Evolutionary conservation across 768 basidiomycete species (phyloP).

Genomic region (Daedalea quercina): DNA sequence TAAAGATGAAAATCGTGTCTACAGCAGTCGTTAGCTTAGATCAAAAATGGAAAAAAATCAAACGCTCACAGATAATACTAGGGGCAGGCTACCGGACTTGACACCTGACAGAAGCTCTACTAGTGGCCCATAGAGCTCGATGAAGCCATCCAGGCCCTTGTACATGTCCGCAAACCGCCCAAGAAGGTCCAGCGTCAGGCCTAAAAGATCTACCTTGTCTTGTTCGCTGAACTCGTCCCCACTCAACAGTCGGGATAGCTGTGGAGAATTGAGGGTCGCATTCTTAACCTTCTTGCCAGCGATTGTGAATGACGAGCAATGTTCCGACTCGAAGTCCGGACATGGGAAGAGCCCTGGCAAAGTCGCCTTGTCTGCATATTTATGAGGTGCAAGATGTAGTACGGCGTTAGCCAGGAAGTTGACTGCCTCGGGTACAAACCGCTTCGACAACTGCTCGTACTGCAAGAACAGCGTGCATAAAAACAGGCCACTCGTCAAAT

Average conservation of each 20-base stretch:
- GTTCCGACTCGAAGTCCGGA: slow-evolving; percentile 58
- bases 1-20: slow-evolving; percentile 44
- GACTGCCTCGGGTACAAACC: slow-evolving; percentile 82
- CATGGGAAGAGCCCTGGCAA: slow-evolving; percentile 68
- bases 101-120: slow-evolving; percentile 49
- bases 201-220: slow-evolving; percentile 66
- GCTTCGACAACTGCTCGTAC: slow-evolving; percentile 80
- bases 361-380: slow-evolving; percentile 34
- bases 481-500: slow-evolving; percentile 84
- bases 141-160: slow-evolving; percentile 72
- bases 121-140: slow-evolving; percentile 78
- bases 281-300: slow-evolving; percentile 32
- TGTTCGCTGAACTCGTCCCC: slow-evolving; percentile 41
- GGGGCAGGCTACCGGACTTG: slow-evolving; percentile 37
- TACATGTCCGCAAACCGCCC: slow-evolving; percentile 68
- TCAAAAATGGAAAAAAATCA: slow-evolving; percentile 6
- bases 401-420: slow-evolving; percentile 74
- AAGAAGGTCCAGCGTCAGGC: slow-evolving; percentile 55
- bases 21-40: slow-evolving; percentile 1
- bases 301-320: slow-evolving; percentile 36
- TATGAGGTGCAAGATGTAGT: slow-evolving; percentile 67
- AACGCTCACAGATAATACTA: slow-evolving; percentile 49
- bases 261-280: slow-evolving; percentile 35
- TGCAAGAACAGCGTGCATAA: slow-evolving; percentile 79
- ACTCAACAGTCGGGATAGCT: slow-evolving; percentile 28